Conservation (phyloP, 2,329 filamentous ascomycete species). For the Penicillium sp. region DNA sequence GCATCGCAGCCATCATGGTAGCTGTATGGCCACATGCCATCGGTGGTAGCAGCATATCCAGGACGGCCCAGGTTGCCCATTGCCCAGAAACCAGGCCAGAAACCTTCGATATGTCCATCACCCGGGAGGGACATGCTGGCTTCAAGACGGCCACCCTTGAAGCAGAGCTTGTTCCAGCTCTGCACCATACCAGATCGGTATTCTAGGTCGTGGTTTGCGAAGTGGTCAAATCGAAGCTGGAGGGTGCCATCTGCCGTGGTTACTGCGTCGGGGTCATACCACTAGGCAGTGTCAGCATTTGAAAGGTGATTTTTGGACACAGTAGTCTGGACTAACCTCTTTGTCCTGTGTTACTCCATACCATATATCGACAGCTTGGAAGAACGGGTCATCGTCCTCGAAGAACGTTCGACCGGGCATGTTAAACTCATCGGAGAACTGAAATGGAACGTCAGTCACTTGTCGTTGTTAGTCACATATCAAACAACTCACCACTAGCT, state of each 20-base stretch:
- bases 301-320: not conserved
- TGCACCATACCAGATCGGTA: conserved; percentile 74
- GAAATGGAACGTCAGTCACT: conserved; percentile 5
- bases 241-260: conserved; percentile 63
- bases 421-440: conserved; percentile 74
- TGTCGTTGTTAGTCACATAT: not conserved
- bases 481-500: conserved; percentile 56
- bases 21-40: conserved; percentile 73
- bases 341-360: conserved; percentile 70
- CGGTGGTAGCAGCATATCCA: conserved; percentile 67
- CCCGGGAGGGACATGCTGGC: conserved; percentile 70
- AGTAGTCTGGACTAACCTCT: conserved; percentile 49
- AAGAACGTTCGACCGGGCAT: conserved; percentile 67
- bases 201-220: conserved; percentile 63
- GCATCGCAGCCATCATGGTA: conserved; percentile 68
- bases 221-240: conserved; percentile 64
- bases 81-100: conserved; percentile 75
- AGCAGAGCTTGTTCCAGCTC: conserved; percentile 72
- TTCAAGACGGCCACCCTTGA: conserved; percentile 69
- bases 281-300: conserved; percentile 43
- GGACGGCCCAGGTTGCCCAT: conserved; percentile 72
- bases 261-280: conserved; percentile 69
- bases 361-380: conserved; percentile 68
- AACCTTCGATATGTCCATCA: conserved; percentile 63
- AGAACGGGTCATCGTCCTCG: conserved; percentile 68